Conservation (phyloP, 2,329 filamentous ascomycete genomes). For the Lasiodiplodia theobromae region DNA sequence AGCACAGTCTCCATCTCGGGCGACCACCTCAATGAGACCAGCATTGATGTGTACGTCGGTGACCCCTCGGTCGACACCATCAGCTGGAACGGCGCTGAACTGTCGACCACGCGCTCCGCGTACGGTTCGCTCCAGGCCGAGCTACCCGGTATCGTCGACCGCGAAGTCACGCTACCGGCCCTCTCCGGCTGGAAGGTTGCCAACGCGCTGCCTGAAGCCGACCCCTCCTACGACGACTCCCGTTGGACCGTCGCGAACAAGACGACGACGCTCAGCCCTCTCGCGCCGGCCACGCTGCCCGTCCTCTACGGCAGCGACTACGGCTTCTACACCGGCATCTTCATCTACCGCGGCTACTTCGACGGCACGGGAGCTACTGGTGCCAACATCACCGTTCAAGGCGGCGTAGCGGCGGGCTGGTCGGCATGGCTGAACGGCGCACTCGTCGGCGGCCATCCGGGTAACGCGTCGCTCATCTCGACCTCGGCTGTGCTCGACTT, state of each 20-base stretch:
- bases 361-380: constrained; percentile 45
- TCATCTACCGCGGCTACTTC: constrained; percentile 53
- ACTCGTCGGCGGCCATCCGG: constrained; percentile 64
- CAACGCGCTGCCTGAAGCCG: constrained; percentile 59
- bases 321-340: constrained; percentile 51
- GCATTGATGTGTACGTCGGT: constrained; percentile 47
- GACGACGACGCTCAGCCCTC: constrained; percentile 40
- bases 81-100: constrained; percentile 47
- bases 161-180: constrained; percentile 43
- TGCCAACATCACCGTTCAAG: constrained; percentile 60
- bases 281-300: constrained; percentile 47
- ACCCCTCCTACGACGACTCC: constrained; percentile 52
- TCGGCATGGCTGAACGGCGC: constrained; percentile 65
- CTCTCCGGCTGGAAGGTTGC: constrained; percentile 56
- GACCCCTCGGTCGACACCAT: constrained; percentile 39
- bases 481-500: constrained; percentile 58
- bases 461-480: constrained; percentile 51
- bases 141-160: constrained; percentile 3
- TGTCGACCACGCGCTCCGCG: constrained; percentile 40
- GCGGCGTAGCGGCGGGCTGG: constrained; percentile 64
- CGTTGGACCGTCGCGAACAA: constrained; percentile 53
- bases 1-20: constrained; percentile 44
- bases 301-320: constrained; percentile 53
- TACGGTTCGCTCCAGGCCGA: constrained; percentile 41
- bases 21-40: constrained; percentile 44